Percentiles rank a stretch among this genome's conserved stretches.
Evolutionary conservation across 495 filamentous ascomycete genomes (phyloP).

Genomic region (Friedmanniomyces endolithicus): DNA sequence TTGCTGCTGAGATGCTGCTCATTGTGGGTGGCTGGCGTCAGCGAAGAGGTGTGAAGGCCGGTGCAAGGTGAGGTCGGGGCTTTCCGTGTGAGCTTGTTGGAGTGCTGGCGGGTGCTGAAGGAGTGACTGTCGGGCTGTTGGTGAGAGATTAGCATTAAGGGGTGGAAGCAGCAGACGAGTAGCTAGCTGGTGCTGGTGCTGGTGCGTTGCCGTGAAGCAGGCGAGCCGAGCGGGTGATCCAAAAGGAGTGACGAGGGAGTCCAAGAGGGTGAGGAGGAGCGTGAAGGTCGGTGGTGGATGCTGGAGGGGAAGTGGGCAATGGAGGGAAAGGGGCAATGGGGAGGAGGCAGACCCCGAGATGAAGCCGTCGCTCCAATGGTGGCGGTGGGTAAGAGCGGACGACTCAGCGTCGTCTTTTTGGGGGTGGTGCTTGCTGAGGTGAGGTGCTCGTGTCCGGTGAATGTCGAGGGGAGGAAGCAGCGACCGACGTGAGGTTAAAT

Average conservation of each 20-base stretch:
- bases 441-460: not conserved
- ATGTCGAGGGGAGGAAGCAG: not conserved
- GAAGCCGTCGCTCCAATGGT: not conserved
- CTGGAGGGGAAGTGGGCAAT: not conserved
- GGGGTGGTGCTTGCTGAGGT: not conserved
- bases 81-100: not conserved
- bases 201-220: not conserved
- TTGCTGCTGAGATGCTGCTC: conserved; percentile 9
- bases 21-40: not conserved
- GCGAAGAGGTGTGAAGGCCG: not conserved
- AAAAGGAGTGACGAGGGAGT: conserved; percentile 19
- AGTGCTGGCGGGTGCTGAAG: conserved; percentile 3
- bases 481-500: not conserved
- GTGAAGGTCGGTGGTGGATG: not conserved
- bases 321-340: not conserved
- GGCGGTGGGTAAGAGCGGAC: not conserved
- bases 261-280: conserved; percentile 5
- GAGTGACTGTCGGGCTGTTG: conserved; percentile 10
- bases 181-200: not conserved
- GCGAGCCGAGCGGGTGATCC: conserved; percentile 8
- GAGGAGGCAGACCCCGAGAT: not conserved
- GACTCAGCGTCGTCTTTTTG: not conserved
- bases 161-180: conserved; percentile 10
- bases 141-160: conserved; percentile 12
- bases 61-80: conserved; percentile 1